Conservation (phyloP, 306 rosid genomes). For the Crataegus laevigata region DNA sequence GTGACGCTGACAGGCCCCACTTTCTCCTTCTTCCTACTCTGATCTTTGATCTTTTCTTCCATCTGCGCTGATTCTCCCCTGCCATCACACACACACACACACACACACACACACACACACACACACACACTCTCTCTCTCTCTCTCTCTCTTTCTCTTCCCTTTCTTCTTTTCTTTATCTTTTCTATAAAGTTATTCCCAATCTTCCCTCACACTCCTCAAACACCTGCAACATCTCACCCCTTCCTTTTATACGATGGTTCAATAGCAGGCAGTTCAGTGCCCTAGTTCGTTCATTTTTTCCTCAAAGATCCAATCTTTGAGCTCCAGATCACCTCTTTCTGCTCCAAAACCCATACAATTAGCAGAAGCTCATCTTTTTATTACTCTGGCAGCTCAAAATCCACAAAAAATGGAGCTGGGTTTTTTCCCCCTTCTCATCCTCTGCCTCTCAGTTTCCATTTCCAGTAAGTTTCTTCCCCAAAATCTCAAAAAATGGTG, state of each 20-base stretch:
- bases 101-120: too few relatives aligned
- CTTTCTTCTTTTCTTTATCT: neutral
- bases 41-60: neutral
- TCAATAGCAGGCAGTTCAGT: neutral
- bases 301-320: neutral
- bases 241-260: neutral
- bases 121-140: too few relatives aligned
- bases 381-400: neutral
- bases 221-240: neutral
- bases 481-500: neutral
- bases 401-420: conserved; percentile 12
- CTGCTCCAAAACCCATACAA: neutral
- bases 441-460: conserved; percentile 24
- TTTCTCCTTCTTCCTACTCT: neutral
- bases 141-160: neutral
- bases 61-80: neutral
- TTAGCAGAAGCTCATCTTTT: neutral
- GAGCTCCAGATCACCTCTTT: neutral
- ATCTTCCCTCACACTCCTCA: neutral
- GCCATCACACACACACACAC: too few relatives aligned
- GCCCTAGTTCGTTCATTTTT: neutral
- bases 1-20: neutral
- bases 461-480: conserved; percentile 26
- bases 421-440: conserved; percentile 17
- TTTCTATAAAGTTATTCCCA: conserved; percentile 2